These are phyloP conservation scores for Fusarium veterinarium DNA, from an alignment of 2,329 filamentous ascomycete species.

Conservation along the genomic window DNA sequence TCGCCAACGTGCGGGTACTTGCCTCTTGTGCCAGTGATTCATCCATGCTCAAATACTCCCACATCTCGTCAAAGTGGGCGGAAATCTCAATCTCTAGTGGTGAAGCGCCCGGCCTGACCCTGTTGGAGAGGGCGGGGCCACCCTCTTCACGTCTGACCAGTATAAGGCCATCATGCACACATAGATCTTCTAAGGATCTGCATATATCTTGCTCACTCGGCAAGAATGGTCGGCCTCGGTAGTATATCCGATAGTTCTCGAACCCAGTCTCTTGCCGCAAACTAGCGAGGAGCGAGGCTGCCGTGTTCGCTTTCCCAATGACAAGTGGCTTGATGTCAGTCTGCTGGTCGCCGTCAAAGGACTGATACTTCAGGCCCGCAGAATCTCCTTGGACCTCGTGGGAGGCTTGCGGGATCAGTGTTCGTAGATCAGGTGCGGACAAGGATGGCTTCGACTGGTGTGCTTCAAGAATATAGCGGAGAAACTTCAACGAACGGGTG, in stretches of 20 bases:
- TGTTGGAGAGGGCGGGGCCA: slow-evolving; percentile 54
- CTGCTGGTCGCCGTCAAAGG: slow-evolving; percentile 71
- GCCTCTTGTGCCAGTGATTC: slow-evolving; percentile 76
- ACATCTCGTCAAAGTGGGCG: slow-evolving; percentile 85
- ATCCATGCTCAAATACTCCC: slow-evolving; percentile 80
- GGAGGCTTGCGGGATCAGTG: slow-evolving; percentile 63
- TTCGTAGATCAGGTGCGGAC: slow-evolving; percentile 67
- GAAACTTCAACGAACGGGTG: slow-evolving; percentile 73
- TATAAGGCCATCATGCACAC: slow-evolving; percentile 72
- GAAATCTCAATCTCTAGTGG: slow-evolving; percentile 83
- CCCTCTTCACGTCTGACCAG: slow-evolving; percentile 71
- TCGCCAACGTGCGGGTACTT: slow-evolving; percentile 34
- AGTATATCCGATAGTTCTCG: slow-evolving; percentile 79
- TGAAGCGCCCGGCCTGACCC: slow-evolving; percentile 63
- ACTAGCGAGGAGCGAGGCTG: slow-evolving; percentile 74
- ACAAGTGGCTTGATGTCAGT: slow-evolving; percentile 70
- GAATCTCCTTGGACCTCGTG: slow-evolving; percentile 70
- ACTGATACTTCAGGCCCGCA: slow-evolving; percentile 78
- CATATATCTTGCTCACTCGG: slow-evolving; percentile 69
- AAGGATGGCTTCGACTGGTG: slow-evolving; percentile 72
- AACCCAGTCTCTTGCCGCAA: slow-evolving; percentile 79
- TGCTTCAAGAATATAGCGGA: slow-evolving; percentile 74
- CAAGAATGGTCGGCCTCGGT: slow-evolving; percentile 73
- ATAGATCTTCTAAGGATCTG: slow-evolving; percentile 75
- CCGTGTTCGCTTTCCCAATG: slow-evolving; percentile 78